Evolutionary conservation across 352 stramenopile species (phyloP), one percentile per base, ranked within the genome.

Genomic region (Phytophthora hybrid): DNA sequence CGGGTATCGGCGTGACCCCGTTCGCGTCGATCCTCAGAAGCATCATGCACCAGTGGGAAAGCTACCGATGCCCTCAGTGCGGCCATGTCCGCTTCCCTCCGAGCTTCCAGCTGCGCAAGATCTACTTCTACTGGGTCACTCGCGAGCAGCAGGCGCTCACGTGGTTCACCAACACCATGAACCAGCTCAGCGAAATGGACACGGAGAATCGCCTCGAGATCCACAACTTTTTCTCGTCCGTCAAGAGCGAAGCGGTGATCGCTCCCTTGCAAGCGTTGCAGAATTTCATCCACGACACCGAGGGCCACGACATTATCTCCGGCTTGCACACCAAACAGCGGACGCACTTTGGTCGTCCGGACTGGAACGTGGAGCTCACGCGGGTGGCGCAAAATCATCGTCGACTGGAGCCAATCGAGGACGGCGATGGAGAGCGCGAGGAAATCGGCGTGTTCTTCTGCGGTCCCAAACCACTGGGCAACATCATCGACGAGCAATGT

Each of bases 51-150:
- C 79, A 93, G 69, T 88, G 82, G 77, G 73, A 93, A 57, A 73
- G 71, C 46, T 91, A 83, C 62, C 79, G 77, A 16, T 93, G 88
- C 52, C 77, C 79, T 16, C 73, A 76, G 46, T 93, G 82, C 62
- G 62, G 70, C 23, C 70, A 83, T 57, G 77, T 95, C 57, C 81
- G 84, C 31, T 85, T 97, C 62, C 81, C 87, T 11, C 68, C 76
- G 60, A 83, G 81, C 74, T 91, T 96, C 76, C 75, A 85, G 57
- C 73, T 94, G 34, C 83, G 79, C 46, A 93, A 94, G 58, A 89
- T 94, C 57, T 93, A 96, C 74, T 96, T 95, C 67, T 94, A 93
- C 77, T 96, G 90, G 89, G 79, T 89, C 74, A 92, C 84, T 4
- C 81, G 87, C 19, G 85, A 95, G 56, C 86, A 94, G 51, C 71